phyloP scores from a whole-genome alignment of 345 rosid genomes.

The Populus deltoides region DNA sequence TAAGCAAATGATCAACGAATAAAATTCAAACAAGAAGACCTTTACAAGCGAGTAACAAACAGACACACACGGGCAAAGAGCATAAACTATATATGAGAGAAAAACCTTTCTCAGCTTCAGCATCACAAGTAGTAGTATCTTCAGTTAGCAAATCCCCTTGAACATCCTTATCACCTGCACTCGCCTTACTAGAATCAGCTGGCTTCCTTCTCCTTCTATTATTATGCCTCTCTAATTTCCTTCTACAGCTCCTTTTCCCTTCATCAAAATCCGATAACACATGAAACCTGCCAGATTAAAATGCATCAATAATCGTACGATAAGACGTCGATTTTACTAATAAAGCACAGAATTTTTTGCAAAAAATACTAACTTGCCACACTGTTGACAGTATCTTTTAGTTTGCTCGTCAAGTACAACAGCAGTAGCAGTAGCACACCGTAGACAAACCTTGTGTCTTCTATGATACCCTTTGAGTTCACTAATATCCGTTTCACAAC shows the following conservation, averaged over 20 bases:
- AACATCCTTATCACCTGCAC: constrained; percentile 35
- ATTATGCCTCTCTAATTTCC: constrained; percentile 93
- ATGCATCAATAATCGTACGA: neutral
- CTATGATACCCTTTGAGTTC: constrained; percentile 91
- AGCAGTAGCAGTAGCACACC: constrained; percentile 64
- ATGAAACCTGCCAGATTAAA: constrained; percentile 60
- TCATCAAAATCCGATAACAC: constrained; percentile 81
- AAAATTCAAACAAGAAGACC: no score
- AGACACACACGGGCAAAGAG: neutral
- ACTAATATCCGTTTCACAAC: constrained; percentile 76
- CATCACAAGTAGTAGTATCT: constrained; percentile 38
- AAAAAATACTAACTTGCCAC: constrained; percentile 69
- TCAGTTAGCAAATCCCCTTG: constrained; percentile 40
- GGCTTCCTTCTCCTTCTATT: constrained; percentile 73
- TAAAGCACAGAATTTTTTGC: neutral
- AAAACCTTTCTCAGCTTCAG: constrained; percentile 66
- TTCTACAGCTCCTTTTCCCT: constrained; percentile 86
- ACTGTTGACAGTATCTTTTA: constrained; percentile 98
- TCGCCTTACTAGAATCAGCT: constrained; percentile 33
- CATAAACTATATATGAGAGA: neutral
- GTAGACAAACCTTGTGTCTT: constrained; percentile 83
- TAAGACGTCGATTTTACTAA: neutral
- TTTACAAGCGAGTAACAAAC: neutral
- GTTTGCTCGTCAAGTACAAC: constrained; percentile 63
- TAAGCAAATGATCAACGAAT: no score